phyloP scores from a whole-genome alignment of 2,329 filamentous ascomycete species.

The Monosporascus sp. region DNA sequence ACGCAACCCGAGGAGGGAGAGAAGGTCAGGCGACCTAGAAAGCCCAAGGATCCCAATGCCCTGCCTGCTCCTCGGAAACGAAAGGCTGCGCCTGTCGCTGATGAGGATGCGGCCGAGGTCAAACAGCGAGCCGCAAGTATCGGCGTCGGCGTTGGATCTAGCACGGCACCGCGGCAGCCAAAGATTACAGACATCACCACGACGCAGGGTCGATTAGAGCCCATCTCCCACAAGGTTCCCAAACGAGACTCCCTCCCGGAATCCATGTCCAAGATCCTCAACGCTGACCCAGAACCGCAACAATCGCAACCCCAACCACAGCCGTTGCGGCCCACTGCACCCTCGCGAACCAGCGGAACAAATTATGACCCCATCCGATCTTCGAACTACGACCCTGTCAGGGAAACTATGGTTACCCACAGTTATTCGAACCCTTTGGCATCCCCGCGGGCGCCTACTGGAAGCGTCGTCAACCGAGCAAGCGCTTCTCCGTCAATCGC shows the following conservation, averaged over 20 bases:
- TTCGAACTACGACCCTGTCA: slow-evolving; percentile 61
- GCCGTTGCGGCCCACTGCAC: slow-evolving; percentile 32
- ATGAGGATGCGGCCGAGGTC: slow-evolving; percentile 24
- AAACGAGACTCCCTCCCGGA: slow-evolving; percentile 48
- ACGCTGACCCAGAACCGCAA: slow-evolving; percentile 44
- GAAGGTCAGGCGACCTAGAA: slow-evolving; percentile 50
- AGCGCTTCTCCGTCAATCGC: slow-evolving; percentile 89
- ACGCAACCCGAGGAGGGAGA: slow-evolving; percentile 29
- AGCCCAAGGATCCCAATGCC: slow-evolving; percentile 56
- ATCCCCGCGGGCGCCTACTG: slow-evolving; percentile 45
- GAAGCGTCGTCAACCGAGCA: slow-evolving; percentile 57
- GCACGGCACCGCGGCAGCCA: slow-evolving; percentile 29
- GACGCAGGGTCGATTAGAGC: slow-evolving; percentile 23
- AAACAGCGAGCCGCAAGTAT: slow-evolving; percentile 21
- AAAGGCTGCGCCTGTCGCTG: slow-evolving; percentile 37
- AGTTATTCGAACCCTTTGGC: slow-evolving; percentile 43
- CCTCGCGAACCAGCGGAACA: slow-evolving; percentile 65
- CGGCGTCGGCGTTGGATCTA: slow-evolving; percentile 12
- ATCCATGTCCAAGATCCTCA: slow-evolving; percentile 54
- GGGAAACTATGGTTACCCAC: slow-evolving; percentile 55
- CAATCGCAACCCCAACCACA: slow-evolving; percentile 41
- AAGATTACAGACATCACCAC: slow-evolving; percentile 36
- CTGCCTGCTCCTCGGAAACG: slow-evolving; percentile 51
- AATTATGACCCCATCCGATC: slow-evolving; percentile 87
- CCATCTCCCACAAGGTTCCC: slow-evolving; percentile 38